Conservation (phyloP, 2,329 filamentous ascomycete species). For the Hymenoscyphus occultus region DNA sequence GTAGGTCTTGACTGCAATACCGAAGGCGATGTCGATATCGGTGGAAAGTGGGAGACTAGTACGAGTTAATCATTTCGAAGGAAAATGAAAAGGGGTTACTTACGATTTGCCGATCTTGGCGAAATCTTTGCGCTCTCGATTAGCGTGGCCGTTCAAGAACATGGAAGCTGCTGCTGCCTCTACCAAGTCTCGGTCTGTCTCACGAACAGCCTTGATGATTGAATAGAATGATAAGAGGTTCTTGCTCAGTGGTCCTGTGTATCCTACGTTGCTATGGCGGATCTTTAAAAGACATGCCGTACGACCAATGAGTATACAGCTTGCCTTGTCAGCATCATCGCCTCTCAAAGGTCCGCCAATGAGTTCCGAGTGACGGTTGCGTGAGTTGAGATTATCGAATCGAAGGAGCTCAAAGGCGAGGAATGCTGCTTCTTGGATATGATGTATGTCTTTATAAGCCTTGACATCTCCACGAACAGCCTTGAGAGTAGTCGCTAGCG, state of each 20-base stretch:
- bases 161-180: constrained; percentile 80
- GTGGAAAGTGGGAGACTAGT: constrained; percentile 62
- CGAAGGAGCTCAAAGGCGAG: constrained; percentile 83
- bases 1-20: constrained; percentile 77
- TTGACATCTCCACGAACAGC: constrained; percentile 54
- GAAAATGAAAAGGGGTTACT: constrained; percentile 32
- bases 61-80: constrained; percentile 18
- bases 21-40: constrained; percentile 71
- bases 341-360: constrained; percentile 55
- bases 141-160: constrained; percentile 76
- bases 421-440: constrained; percentile 72
- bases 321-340: constrained; percentile 70
- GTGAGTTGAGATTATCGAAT: constrained; percentile 72
- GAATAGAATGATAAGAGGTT: constrained; percentile 85
- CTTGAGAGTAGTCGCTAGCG: constrained; percentile 67
- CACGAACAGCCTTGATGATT: constrained; percentile 74
- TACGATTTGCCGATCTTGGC: constrained; percentile 71
- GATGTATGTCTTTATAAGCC: constrained; percentile 41
- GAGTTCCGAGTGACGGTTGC: constrained; percentile 54
- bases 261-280: constrained; percentile 80
- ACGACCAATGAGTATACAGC: constrained; percentile 79
- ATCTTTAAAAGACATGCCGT: constrained; percentile 81
- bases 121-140: constrained; percentile 60
- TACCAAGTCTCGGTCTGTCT: constrained; percentile 75
- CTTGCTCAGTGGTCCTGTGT: constrained; percentile 90